phyloP scores from a whole-genome alignment of 352 stramenopile genomes.

The Phytopythium cucurbitacearum region DNA sequence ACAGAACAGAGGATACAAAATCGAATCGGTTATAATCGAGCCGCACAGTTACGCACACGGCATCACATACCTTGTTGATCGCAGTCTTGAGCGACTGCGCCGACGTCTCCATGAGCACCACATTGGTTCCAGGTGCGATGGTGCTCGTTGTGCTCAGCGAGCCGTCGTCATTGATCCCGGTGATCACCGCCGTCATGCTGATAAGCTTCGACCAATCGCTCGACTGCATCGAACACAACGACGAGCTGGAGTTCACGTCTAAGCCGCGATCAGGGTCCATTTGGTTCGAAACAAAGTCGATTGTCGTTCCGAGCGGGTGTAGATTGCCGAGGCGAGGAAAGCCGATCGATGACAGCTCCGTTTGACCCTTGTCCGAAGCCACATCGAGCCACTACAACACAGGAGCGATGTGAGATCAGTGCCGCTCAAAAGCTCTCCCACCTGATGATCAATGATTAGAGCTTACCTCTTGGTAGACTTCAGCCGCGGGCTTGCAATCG shows the following conservation, averaged over 20 bases:
- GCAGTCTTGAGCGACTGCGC: slow-evolving; percentile 73
- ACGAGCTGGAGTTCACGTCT: slow-evolving; percentile 47
- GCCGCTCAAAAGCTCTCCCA: neutral
- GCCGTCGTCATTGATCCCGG: slow-evolving; percentile 75
- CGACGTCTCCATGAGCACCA: slow-evolving; percentile 87
- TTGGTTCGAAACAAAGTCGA: slow-evolving; percentile 75
- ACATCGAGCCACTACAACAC: slow-evolving; percentile 65
- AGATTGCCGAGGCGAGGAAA: slow-evolving; percentile 82
- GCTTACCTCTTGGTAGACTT: slow-evolving; percentile 77
- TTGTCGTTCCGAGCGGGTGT: slow-evolving; percentile 76
- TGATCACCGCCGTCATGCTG: slow-evolving; percentile 85
- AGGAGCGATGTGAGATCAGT: neutral
- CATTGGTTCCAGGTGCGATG: slow-evolving; percentile 65
- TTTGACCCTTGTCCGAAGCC: slow-evolving; percentile 68
- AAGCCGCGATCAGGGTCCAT: slow-evolving; percentile 57
- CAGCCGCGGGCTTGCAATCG: slow-evolving; percentile 72
- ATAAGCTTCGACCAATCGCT: slow-evolving; percentile 80
- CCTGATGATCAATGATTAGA: neutral
- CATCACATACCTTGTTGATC: slow-evolving; percentile 65
- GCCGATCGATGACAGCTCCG: slow-evolving; percentile 65
- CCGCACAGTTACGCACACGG: neutral
- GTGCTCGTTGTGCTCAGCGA: slow-evolving; percentile 82
- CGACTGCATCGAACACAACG: slow-evolving; percentile 75
- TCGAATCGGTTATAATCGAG: neutral
- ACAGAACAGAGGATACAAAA: neutral